Conservation (phyloP, 176 grass and related monocot genomes). For the Oryza rufipogon region DNA sequence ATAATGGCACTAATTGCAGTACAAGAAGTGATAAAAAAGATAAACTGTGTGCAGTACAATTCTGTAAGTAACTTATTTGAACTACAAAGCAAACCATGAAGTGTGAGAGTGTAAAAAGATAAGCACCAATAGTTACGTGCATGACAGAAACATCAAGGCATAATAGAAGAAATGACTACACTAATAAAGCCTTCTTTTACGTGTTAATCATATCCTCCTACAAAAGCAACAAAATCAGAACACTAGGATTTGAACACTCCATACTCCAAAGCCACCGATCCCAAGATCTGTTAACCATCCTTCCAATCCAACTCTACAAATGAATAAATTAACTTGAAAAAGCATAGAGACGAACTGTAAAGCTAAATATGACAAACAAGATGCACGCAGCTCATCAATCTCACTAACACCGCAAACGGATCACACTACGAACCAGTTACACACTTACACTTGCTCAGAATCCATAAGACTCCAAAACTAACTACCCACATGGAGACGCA, state of each 20-base stretch:
- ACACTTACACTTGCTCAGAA: background rate
- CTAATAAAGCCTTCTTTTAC: background rate
- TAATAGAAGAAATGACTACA: background rate
- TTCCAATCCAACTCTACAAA: background rate
- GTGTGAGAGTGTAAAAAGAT: background rate
- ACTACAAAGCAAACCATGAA: background rate
- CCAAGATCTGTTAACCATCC: background rate
- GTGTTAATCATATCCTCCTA: background rate
- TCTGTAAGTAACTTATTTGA: background rate
- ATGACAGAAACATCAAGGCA: background rate
- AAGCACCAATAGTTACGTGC: background rate
- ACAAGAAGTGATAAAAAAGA: background rate
- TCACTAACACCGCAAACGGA: background rate
- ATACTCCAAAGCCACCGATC: background rate
- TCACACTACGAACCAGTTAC: background rate
- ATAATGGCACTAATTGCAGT: background rate
- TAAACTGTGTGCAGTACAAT: background rate
- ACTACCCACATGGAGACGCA: background rate
- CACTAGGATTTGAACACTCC: background rate
- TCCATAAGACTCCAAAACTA: background rate
- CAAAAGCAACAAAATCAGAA: background rate
- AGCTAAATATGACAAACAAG: background rate
- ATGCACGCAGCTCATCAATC: background rate
- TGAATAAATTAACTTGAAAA: background rate
- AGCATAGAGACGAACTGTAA: background rate